Base-by-base conservation (phyloP, 2,329 filamentous ascomycete species). In the Fusarium buxicola region DNA sequence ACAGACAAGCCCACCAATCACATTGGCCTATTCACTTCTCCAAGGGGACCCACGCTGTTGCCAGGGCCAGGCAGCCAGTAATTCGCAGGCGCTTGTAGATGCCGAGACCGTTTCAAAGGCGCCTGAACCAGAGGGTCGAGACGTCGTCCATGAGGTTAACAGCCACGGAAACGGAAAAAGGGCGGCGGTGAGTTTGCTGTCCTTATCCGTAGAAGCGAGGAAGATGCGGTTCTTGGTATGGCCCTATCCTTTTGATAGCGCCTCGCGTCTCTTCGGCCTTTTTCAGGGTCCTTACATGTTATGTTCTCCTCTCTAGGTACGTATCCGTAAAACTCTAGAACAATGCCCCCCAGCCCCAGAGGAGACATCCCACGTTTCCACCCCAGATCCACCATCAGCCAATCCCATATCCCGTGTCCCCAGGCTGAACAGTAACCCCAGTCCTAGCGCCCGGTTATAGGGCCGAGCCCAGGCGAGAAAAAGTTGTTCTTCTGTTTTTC, bases 371-470 rank as follows among this genome's bases (percentile, higher is more conserved):
- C 36, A 59, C 46, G 43, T 64, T 60, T 64, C 55, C 44, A 64
- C 60, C 57, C 61, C 57, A 58, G 61, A 59, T 65, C 62, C 61
- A 65, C 61, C 32, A 16, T 46, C 21, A 34, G 35, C 21, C 30
- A 25, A 38, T 47, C 31, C 31, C 32, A 15, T 9, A n/a, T 13
- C 31, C 30, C 30, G 12, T 32, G n/a, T 36, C 16, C 34, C 34
- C 34, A 36, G 34, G 34, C 34, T 13, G 16, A n/a, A 36, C 15
- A 36, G 34, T 13, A 55, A 47, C 52, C 59, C 59, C 41, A 48
- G 41, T 58, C 27, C 32, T 46, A 60, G 57, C 38, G 59, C 38
- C 55, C 43, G 58, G 49, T 30, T 28, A 62, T 58, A 62, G 62
- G 46, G 58, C 59, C 59, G 59, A 63, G 47, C 28, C 21, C 21